These are phyloP conservation scores for Xylaria sp. DNA, from an alignment of 2,329 filamentous ascomycete species.

Conservation along the genomic window DNA sequence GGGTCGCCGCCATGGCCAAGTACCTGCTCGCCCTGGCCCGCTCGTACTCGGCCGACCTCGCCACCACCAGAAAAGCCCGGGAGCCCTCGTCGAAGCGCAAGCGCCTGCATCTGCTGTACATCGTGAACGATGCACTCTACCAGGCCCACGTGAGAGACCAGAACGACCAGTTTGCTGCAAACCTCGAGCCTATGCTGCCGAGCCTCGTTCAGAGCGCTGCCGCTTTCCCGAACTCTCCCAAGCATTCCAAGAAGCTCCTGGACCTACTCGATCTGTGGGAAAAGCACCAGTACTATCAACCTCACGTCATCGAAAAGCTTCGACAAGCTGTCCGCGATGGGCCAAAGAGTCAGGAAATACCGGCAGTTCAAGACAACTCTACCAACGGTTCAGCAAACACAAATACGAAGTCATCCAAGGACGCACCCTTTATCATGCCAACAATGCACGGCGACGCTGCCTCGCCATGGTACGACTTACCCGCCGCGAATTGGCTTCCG, in stretches of 20 bases:
- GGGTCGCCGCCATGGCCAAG: constrained; percentile 76
- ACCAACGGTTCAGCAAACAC: constrained; percentile 41
- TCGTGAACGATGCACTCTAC: constrained; percentile 82
- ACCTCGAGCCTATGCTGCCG: constrained; percentile 68
- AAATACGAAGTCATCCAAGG: constrained; percentile 59
- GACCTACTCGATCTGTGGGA: constrained; percentile 77
- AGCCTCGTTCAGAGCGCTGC: constrained; percentile 71
- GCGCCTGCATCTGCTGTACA: constrained; percentile 79
- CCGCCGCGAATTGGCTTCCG: constrained; percentile 83
- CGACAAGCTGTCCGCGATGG: constrained; percentile 64
- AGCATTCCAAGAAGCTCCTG: constrained; percentile 72
- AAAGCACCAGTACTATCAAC: constrained; percentile 70
- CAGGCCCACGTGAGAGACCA: constrained; percentile 68
- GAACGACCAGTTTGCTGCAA: constrained; percentile 63
- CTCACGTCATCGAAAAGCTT: constrained; percentile 67
- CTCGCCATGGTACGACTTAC: constrained; percentile 82
- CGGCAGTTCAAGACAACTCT: constrained; percentile 39
- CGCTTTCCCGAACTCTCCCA: constrained; percentile 69
- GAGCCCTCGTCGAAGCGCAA: constrained; percentile 72
- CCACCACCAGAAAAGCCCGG: constrained; percentile 51
- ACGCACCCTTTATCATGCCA: constrained; percentile 77
- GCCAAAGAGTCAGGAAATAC: constrained; percentile 40
- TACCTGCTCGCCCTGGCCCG: constrained; percentile 77
- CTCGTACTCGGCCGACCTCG: constrained; percentile 58
- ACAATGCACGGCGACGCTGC: constrained; percentile 79